Evolutionary conservation across 345 rosid species (phyloP), one percentile per base, ranked within the genome.

Genomic region (Aegle marmelos): DNA sequence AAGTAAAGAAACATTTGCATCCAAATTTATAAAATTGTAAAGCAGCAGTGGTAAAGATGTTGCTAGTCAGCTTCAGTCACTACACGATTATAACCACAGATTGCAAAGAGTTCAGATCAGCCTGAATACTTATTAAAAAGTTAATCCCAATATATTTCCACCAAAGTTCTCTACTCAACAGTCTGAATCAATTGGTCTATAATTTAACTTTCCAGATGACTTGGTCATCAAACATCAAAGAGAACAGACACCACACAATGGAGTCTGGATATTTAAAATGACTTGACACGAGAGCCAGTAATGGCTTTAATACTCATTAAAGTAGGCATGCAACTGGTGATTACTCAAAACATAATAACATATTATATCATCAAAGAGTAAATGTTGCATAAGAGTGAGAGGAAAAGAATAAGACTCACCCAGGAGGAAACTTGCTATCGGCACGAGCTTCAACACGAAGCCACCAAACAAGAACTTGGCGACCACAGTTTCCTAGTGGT

Each of bases 361-460:
- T 0, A 19, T 33, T 31, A 37, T 34, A 70, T 71, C 7, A 48
- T 10, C 17, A n/a, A 39, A 53, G 22, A 2, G 48, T 9, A 76
- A 1, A 36, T 37, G 27, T 11, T 62, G 33, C 28, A 31, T n/a
- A 53, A 17, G 62, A 64, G 27, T 1, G 61, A 53, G 30, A 73
- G 69, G 16, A 39, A 69, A 68, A 53, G 79, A 69, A 33, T 61
- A 28, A 82, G 69, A 78, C 89, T 85, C 41, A 97, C 99, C 97
- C 94, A 6, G 97, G 91, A 80, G 99, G 98, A 76, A 93, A 97
- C 82, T 92, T 94, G 94, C 99, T 97, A 81, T 97, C 98, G n/a
- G 91, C 87, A 19, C 98, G 98, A 77, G 99, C 99, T 89, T 97
- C 99, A 73, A 97, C 98, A 48, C 99, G 98, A 73, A 97, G 93